Conservation (phyloP, 768 basidiomycete species). For the Mycena kentingensis region DNA sequence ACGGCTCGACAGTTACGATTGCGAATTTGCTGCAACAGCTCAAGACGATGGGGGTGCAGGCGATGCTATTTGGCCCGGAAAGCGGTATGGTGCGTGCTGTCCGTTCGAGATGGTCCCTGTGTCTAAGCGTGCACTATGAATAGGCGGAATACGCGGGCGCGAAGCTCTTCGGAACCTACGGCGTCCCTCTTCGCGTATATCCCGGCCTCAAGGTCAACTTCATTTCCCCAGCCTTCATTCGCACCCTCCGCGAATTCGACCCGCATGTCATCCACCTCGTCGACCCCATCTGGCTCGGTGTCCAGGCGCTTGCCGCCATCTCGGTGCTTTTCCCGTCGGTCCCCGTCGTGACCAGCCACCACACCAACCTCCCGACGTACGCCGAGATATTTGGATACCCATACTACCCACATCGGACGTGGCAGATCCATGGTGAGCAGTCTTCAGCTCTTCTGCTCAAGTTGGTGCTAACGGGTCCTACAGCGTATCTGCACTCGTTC, state of each 20-base stretch:
- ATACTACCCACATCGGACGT: slow-evolving; percentile 9
- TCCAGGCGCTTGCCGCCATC: slow-evolving; percentile 41
- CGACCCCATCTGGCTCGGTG: slow-evolving; percentile 50
- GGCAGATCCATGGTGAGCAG: background rate
- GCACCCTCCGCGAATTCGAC: slow-evolving; percentile 11
- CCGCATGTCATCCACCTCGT: slow-evolving; percentile 47
- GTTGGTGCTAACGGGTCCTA: background rate
- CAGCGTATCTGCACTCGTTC: slow-evolving; percentile 13
- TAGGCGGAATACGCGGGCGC: background rate
- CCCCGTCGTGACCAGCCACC: slow-evolving; percentile 14
- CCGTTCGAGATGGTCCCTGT: background rate
- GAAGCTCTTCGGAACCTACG: slow-evolving; percentile 6
- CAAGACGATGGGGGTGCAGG: slow-evolving; percentile 40
- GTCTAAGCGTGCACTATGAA: no score
- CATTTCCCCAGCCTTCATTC: slow-evolving; percentile 14
- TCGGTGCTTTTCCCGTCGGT: slow-evolving; percentile 30
- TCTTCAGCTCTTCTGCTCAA: background rate
- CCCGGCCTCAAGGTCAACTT: slow-evolving; percentile 18
- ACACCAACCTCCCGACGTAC: slow-evolving; percentile 23
- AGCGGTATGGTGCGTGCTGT: slow-evolving; percentile 14
- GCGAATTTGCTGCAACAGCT: slow-evolving; percentile 44
- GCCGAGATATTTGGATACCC: slow-evolving; percentile 19
- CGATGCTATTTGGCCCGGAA: slow-evolving; percentile 43
- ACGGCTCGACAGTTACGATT: slow-evolving; percentile 47
- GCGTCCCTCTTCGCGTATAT: slow-evolving; percentile 12